phyloP scores from a whole-genome alignment of 2,329 filamentous ascomycete species.

The Phaeosphaeriaceae sp. region DNA sequence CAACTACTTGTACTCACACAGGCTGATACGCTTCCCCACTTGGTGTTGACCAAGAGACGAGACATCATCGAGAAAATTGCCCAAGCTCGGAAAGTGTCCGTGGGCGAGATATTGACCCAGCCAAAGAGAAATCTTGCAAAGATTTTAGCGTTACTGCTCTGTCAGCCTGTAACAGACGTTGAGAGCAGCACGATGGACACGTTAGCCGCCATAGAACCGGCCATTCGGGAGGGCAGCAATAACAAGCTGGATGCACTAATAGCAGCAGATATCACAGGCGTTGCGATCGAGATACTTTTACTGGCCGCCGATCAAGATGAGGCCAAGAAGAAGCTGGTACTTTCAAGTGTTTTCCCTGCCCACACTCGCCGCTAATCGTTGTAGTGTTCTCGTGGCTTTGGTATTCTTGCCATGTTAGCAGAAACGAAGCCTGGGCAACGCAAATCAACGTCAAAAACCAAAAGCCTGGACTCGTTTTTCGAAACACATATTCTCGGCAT shows the following conservation, averaged over 20 bases:
- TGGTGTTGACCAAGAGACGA: slow-evolving; percentile 78
- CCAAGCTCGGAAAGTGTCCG: slow-evolving; percentile 64
- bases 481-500: slow-evolving; percentile 85
- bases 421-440: slow-evolving; percentile 57
- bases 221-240: slow-evolving; percentile 67
- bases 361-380: slow-evolving; percentile 5
- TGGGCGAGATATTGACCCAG: slow-evolving; percentile 68
- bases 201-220: slow-evolving; percentile 71
- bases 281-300: slow-evolving; percentile 83
- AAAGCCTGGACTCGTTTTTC: slow-evolving; percentile 75
- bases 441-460: slow-evolving; percentile 56
- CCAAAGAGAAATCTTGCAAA: slow-evolving; percentile 63
- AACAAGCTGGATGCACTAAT: slow-evolving; percentile 72
- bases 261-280: slow-evolving; percentile 74
- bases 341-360: slow-evolving; percentile 26
- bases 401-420: slow-evolving; percentile 53
- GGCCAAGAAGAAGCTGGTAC: slow-evolving; percentile 62
- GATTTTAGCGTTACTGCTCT: slow-evolving; percentile 65
- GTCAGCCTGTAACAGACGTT: slow-evolving; percentile 68
- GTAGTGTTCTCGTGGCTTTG: slow-evolving; percentile 58
- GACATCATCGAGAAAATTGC: slow-evolving; percentile 85
- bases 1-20: slow-evolving; percentile 80
- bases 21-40: slow-evolving; percentile 80
- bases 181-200: slow-evolving; percentile 73
- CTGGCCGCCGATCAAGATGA: slow-evolving; percentile 72